Conservation (phyloP, 2,329 filamentous ascomycete species). For the Sordariomycetes sp. region DNA sequence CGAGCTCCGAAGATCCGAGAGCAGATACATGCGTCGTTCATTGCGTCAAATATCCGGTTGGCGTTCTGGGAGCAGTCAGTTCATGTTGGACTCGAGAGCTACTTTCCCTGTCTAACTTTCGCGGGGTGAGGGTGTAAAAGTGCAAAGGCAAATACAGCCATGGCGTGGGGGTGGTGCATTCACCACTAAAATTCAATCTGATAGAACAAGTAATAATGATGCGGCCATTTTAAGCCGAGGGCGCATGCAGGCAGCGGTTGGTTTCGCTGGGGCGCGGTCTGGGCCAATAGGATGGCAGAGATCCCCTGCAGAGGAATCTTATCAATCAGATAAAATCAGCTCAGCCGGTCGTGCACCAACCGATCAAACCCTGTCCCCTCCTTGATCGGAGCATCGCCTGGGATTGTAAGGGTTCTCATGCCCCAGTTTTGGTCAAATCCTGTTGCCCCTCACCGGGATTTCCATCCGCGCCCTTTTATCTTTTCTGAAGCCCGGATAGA, state of each 20-base stretch:
- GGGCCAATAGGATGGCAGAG: not conserved
- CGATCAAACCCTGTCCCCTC: not conserved
- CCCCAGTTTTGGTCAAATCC: not conserved
- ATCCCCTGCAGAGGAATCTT: constrained; percentile 19
- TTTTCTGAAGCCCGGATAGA: not conserved
- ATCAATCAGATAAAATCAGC: constrained; percentile 27
- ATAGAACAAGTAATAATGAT: not conserved
- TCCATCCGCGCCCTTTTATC: not conserved
- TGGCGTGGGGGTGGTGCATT: not conserved
- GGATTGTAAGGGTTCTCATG: not conserved
- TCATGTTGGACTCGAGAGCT: no score
- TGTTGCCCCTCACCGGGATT: not conserved
- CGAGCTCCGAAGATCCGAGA: constrained; percentile 4
- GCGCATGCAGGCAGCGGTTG: not conserved
- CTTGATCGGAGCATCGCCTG: constrained; percentile 1
- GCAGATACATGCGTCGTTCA: not conserved
- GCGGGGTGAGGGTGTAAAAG: no score
- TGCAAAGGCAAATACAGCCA: not conserved
- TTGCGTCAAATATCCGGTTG: not conserved
- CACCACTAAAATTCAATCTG: not conserved
- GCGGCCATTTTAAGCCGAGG: not conserved
- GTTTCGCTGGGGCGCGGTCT: not conserved
- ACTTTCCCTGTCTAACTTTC: no score
- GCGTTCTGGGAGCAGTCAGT: not conserved
- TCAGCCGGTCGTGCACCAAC: constrained; percentile 9